These are phyloP conservation scores for Macrotyloma uniflorum DNA, from an alignment of 306 rosid genomes.

Conservation along the genomic window DNA sequence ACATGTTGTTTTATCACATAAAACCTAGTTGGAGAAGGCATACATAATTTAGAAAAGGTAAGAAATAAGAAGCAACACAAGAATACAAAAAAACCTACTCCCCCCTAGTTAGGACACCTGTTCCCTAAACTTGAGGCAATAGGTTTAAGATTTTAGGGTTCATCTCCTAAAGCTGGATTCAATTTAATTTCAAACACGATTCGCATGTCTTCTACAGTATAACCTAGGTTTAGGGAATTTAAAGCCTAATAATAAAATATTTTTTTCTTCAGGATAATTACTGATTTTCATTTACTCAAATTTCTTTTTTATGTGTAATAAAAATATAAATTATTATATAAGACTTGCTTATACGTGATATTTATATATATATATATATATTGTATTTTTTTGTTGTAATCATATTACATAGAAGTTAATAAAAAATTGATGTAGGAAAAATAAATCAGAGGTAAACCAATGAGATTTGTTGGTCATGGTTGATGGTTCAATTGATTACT, in stretches of 20 bases:
- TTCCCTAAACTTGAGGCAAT: neutral
- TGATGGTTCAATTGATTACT: neutral
- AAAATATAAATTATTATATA: neutral
- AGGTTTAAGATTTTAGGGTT: neutral
- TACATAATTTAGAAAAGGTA: neutral
- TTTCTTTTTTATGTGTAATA: neutral
- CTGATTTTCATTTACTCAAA: neutral
- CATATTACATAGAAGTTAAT: no score
- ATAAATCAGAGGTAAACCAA: neutral
- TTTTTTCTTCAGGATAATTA: neutral
- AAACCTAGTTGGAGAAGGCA: neutral
- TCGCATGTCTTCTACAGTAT: neutral
- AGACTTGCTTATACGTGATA: neutral
- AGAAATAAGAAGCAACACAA: neutral
- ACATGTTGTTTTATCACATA: neutral
- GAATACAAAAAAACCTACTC: conserved; percentile 5
- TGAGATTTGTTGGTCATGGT: neutral
- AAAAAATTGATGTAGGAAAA: no score
- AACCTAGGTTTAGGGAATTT: neutral
- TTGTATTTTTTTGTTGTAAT: no score
- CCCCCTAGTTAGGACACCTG: conserved; percentile 6
- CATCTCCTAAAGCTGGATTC: neutral
- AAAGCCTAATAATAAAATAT: neutral
- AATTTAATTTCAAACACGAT: neutral
- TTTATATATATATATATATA: neutral